Conservation (phyloP, 1,284 basidiomycete genomes). For the Ganoderma meredithae region DNA sequence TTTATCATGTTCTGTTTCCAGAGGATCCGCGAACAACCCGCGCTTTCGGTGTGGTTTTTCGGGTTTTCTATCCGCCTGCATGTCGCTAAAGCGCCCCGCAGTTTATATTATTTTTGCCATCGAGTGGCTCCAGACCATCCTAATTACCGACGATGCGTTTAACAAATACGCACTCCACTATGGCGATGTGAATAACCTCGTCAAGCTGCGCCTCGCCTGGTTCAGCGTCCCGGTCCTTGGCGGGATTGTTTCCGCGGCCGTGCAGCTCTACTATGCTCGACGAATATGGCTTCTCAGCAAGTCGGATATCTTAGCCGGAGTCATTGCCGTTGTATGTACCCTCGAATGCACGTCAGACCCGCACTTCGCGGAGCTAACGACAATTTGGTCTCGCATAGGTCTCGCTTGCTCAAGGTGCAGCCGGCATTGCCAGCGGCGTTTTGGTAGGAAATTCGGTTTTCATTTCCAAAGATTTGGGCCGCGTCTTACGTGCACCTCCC, state of each 20-base stretch:
- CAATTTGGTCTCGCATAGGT: slow-evolving; percentile 12
- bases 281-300: slow-evolving; percentile 30
- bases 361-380: not conserved
- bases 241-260: slow-evolving; percentile 26
- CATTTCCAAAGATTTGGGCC: not conserved
- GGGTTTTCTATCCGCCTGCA: not conserved
- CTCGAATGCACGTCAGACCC: not conserved
- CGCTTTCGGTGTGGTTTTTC: not conserved
- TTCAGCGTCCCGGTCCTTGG: slow-evolving; percentile 35
- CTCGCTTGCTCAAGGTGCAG: slow-evolving; percentile 13
- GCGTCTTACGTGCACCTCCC: not conserved
- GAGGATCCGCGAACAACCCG: not conserved
- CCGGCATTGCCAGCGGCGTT: slow-evolving; percentile 12
- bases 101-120: slow-evolving; percentile 26
- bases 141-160: slow-evolving; percentile 27
- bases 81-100: slow-evolving; percentile 11
- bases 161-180: slow-evolving; percentile 29
- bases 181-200: slow-evolving; percentile 22
- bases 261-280: slow-evolving; percentile 34
- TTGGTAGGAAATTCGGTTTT: slow-evolving; percentile 9
- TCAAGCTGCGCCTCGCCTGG: slow-evolving; percentile 30
- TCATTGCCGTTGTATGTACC: slow-evolving; percentile 24
- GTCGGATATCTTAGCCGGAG: slow-evolving; percentile 18
- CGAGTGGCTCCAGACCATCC: slow-evolving; percentile 28
- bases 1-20: slow-evolving; percentile 11